Base-by-base conservation (phyloP, 2,329 filamentous ascomycete species). In the Verticillium albo-atrum region DNA sequence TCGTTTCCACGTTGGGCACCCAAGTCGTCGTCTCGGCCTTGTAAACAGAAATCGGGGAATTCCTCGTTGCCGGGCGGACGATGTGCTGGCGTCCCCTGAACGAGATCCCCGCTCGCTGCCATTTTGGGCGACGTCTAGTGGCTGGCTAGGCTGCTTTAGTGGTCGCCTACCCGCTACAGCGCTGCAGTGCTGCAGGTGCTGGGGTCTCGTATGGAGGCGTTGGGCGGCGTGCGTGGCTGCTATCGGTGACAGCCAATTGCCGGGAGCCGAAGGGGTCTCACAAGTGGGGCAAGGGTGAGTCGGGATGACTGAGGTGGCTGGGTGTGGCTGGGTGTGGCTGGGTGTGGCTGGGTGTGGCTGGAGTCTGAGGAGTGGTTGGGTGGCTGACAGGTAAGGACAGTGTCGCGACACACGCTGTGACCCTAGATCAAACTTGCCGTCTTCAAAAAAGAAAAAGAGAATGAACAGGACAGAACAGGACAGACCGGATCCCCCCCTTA, bases 21-120 rank as follows among this genome's bases (percentile, higher is more conserved):
- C 30, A 14, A 32, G 30, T 32, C 9, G 30, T 32, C 30, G 30
- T 57, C 42, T 47, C 58, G 61, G 57, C 59, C 55, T 50, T 72
- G 74, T 78, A 78, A 78, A 79, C 76, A 78, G 74, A 75, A 73
- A 68, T 72, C 70, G 66, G 74, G 72, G 71, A 75, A 75, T 67
- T 70, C 68, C 66, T 75, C 70, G 60, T 67, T 77, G 74, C 74
- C 65, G 69, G 72, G 75, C 68, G 69, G 70, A 61, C 15, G 25
- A 42, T 50, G 42, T 20, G 26, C 26, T 27, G 56, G 59, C 51
- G 53, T 54, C 62, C 62, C 61, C 62, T 64, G 62, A 60, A 57
- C 28, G 47, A 51, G 28, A 25, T 59, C 58, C 58, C 42, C 37
- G 50, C 50, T 57, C 57, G 57, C 60, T 54, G 62, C 37, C 61